Evolutionary conservation across 1,284 basidiomycete species (phyloP).

Genomic region (Irpex lacteus): DNA sequence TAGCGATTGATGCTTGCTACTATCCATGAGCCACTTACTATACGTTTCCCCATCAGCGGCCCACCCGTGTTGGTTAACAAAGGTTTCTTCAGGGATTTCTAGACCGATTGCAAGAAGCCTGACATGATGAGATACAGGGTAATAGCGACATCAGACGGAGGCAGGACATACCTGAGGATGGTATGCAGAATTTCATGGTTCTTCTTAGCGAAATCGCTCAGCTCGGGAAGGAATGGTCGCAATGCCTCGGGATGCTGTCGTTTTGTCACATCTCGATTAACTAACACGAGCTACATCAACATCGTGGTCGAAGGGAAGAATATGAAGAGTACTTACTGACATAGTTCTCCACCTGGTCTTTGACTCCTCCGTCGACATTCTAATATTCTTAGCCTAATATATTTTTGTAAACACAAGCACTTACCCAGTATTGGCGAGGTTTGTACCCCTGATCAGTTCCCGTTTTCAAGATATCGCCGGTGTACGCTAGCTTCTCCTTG

Average conservation of each 20-base stretch:
- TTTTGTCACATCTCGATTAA: conserved; percentile 44
- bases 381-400: conserved; percentile 15
- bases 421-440: conserved; percentile 50
- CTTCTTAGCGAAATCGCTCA: conserved; percentile 47
- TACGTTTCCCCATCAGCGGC: conserved; percentile 27
- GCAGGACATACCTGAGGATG: conserved; percentile 40
- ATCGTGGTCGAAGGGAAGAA: neutral
- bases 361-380: conserved; percentile 43
- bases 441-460: conserved; percentile 38
- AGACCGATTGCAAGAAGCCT: conserved; percentile 43
- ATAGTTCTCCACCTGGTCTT: conserved; percentile 43
- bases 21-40: conserved; percentile 16
- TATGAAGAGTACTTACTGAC: conserved; percentile 2
- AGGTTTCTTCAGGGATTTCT: conserved; percentile 31
- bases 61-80: conserved; percentile 29
- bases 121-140: neutral
- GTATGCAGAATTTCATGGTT: conserved; percentile 53
- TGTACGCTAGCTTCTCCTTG: neutral
- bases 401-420: conserved; percentile 1
- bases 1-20: neutral
- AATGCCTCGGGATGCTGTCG: conserved; percentile 45
- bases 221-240: conserved; percentile 55
- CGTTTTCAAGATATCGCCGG: neutral
- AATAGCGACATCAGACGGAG: neutral
- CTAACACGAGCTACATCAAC: conserved; percentile 24